These are phyloP conservation scores for Mycena metata DNA, from an alignment of 768 basidiomycete genomes.

Conservation along the genomic window DNA sequence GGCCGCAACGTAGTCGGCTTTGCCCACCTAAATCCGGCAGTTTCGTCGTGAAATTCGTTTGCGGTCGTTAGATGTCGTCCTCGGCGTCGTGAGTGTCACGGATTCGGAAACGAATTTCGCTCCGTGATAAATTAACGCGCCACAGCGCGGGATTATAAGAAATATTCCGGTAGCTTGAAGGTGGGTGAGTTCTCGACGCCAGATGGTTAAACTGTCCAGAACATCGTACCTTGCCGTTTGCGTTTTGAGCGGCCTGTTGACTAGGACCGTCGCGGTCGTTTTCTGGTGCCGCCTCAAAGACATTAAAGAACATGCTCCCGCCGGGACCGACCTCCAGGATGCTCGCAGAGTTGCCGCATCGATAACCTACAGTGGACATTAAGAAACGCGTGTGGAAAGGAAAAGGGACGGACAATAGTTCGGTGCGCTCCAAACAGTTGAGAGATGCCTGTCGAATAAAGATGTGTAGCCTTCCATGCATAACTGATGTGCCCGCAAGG, in stretches of 20 bases:
- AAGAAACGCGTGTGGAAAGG: neutral
- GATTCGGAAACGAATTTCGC: neutral
- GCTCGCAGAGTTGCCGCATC: slow-evolving; percentile 97
- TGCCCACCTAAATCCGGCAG: neutral
- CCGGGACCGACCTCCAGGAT: slow-evolving; percentile 96
- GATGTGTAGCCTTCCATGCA: slow-evolving; percentile 99
- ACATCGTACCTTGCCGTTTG: slow-evolving; percentile 73
- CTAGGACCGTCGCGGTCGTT: slow-evolving; percentile 93
- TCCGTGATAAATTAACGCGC: neutral
- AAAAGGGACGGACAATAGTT: slow-evolving; percentile 79
- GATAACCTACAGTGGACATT: slow-evolving; percentile 61
- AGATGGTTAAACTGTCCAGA: slow-evolving; percentile 14
- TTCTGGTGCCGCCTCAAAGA: slow-evolving; percentile 98
- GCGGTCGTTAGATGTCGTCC: slow-evolving; percentile 28
- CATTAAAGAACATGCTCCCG: slow-evolving; percentile 92
- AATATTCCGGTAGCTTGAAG: slow-evolving; percentile 83
- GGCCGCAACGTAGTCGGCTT: neutral
- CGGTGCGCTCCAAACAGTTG: slow-evolving; percentile 98
- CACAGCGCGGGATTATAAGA: slow-evolving; percentile 57
- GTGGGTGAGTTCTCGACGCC: slow-evolving; percentile 11
- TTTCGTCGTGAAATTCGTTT: slow-evolving; percentile 7
- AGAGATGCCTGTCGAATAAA: slow-evolving; percentile 95
- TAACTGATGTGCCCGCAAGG: slow-evolving; percentile 95
- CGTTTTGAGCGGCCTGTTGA: slow-evolving; percentile 81
- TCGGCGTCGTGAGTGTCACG: slow-evolving; percentile 7